Conservation (phyloP, 2,329 filamentous ascomycete species). For the Fusarium poae region DNA sequence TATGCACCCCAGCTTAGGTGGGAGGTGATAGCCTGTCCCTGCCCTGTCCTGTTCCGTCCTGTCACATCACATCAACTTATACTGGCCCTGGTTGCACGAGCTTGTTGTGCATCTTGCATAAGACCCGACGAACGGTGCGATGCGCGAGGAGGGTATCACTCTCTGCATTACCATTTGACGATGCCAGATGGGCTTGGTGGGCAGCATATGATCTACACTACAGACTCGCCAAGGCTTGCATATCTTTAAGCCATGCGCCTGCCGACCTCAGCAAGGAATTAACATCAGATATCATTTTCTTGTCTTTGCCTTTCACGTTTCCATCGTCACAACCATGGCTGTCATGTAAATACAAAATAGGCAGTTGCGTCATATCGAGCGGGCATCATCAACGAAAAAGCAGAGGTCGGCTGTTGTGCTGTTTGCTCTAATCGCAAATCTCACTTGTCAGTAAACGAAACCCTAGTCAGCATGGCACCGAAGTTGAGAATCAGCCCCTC, state of each 20-base stretch:
- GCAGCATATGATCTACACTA: conserved; percentile 47
- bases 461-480: conserved; percentile 27
- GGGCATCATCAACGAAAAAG: conserved; percentile 22
- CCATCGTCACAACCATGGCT: conserved; percentile 5
- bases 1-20: conserved; percentile 39
- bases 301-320: neutral
- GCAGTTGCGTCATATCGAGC: conserved; percentile 13
- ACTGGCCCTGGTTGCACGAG: conserved; percentile 39
- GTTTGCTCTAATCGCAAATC: conserved; percentile 4
- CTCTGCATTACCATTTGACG: conserved; percentile 31
- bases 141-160: conserved; percentile 41
- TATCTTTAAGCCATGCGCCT: conserved; percentile 9
- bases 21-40: conserved; percentile 40
- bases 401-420: conserved; percentile 16
- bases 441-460: conserved; percentile 19
- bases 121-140: conserved; percentile 45
- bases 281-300: conserved; percentile 5
- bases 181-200: conserved; percentile 40
- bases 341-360: conserved; percentile 10
- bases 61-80: conserved; percentile 18
- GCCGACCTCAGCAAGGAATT: conserved; percentile 3
- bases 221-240: conserved; percentile 37
- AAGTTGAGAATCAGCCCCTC: conserved; percentile 13
- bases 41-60: conserved; percentile 4
- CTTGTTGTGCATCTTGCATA: conserved; percentile 50